A percentile compares a stretch with the other conserved stretches of the same genome.
Conservation (phyloP, 2,329 filamentous ascomycete species). For the Penicillium polonicum region DNA sequence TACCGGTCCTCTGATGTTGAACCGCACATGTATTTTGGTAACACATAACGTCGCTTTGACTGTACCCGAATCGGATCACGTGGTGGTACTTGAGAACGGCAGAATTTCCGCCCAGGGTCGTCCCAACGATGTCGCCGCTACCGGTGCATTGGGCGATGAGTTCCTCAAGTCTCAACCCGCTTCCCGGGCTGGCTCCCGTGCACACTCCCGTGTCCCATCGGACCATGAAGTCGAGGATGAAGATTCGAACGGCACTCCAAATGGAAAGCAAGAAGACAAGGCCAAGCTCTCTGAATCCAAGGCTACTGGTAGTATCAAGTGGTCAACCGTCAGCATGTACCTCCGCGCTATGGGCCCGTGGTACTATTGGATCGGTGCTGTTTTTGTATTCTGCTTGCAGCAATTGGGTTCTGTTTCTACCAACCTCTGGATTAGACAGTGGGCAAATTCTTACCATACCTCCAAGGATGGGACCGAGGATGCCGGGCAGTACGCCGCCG, state of each 20-base stretch:
- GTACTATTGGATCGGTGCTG: constrained; percentile 86
- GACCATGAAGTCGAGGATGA: constrained; percentile 60
- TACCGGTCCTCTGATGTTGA: constrained; percentile 80
- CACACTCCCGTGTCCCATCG: constrained; percentile 75
- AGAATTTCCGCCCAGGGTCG: constrained; percentile 74
- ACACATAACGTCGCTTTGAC: constrained; percentile 94
- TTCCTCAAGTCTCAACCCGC: constrained; percentile 70
- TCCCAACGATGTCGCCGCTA: constrained; percentile 73
- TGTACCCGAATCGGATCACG: constrained; percentile 73
- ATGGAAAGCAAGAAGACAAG: constrained; percentile 49
- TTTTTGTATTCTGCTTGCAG: constrained; percentile 73
- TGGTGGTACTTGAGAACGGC: constrained; percentile 86
- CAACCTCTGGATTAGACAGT: constrained; percentile 91
- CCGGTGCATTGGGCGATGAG: constrained; percentile 87
- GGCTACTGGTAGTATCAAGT: constrained; percentile 81
- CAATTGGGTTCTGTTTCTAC: constrained; percentile 84
- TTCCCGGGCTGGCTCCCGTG: constrained; percentile 68
- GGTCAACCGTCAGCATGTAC: constrained; percentile 82
- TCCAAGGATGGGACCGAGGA: constrained; percentile 38
- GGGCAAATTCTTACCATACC: constrained; percentile 82
- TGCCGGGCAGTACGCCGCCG: constrained; percentile 44
- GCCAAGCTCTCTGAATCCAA: constrained; percentile 68
- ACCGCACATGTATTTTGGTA: constrained; percentile 89
- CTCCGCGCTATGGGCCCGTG: constrained; percentile 88
- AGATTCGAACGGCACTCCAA: constrained; percentile 46